phyloP scores from a whole-genome alignment of 257 asterid species.

The Petunia secreta region DNA sequence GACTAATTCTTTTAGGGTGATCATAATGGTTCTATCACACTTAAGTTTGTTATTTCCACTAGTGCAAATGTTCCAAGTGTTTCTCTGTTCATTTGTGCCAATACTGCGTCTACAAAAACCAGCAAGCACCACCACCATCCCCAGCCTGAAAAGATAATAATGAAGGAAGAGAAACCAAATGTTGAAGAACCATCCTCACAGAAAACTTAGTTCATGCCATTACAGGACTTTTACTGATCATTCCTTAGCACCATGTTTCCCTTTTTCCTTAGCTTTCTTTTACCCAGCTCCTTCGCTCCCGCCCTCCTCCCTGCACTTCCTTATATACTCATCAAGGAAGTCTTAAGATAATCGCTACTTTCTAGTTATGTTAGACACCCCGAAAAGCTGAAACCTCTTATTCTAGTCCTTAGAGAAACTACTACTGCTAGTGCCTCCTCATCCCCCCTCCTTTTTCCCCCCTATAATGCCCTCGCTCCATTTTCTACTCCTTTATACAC shows the following conservation, averaged over 20 bases:
- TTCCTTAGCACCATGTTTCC: background rate
- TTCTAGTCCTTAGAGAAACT: too few relatives aligned
- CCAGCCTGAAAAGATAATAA: background rate
- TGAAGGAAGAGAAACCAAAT: background rate
- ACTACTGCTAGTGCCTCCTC: too few relatives aligned
- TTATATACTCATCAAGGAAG: background rate
- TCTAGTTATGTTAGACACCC: too few relatives aligned
- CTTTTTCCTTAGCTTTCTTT: background rate
- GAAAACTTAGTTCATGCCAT: background rate
- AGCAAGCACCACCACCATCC: background rate
- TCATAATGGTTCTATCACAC: background rate
- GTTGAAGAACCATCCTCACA: background rate
- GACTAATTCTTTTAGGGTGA: background rate
- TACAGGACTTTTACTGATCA: background rate
- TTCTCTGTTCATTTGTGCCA: background rate
- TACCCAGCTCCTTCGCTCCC: background rate
- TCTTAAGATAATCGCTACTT: background rate
- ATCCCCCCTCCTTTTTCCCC: too few relatives aligned
- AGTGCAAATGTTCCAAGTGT: background rate
- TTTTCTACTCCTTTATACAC: too few relatives aligned
- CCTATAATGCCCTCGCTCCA: too few relatives aligned
- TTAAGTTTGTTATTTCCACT: background rate
- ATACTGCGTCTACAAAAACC: background rate
- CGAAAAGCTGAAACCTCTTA: too few relatives aligned
- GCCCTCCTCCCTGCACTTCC: background rate